Conservation (phyloP, 176 grass and related monocot genomes). For the Oryza australiensis region DNA sequence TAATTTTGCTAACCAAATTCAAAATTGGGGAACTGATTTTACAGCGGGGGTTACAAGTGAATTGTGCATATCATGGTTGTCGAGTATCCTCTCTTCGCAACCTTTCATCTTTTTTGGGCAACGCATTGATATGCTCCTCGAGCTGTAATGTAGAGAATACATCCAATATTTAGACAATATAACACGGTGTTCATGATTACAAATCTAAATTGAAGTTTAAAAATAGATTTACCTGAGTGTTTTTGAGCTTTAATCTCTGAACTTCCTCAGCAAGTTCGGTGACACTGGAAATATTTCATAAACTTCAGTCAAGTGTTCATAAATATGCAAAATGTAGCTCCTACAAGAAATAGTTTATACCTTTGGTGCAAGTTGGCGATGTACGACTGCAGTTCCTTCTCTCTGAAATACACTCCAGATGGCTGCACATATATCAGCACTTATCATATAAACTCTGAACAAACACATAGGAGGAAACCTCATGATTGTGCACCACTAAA, state of each 20-base stretch:
- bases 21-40: slow-evolving; percentile 57
- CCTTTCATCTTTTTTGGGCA: slow-evolving; percentile 58
- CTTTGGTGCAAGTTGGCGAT: slow-evolving; percentile 66
- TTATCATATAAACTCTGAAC: background rate
- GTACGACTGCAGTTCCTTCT: slow-evolving; percentile 75
- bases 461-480: background rate
- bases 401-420: slow-evolving; percentile 44
- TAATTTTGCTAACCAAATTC: slow-evolving; percentile 41
- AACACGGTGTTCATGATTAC: background rate
- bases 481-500: background rate
- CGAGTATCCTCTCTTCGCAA: slow-evolving; percentile 11
- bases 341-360: slow-evolving; percentile 35
- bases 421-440: slow-evolving; percentile 46
- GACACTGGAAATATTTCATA: slow-evolving; percentile 53
- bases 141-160: slow-evolving; percentile 47
- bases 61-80: slow-evolving; percentile 29
- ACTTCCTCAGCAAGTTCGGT: slow-evolving; percentile 67
- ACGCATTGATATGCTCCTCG: slow-evolving; percentile 66
- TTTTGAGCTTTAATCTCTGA: slow-evolving; percentile 60
- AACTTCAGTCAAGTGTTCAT: slow-evolving; percentile 20
- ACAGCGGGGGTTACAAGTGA: background rate
- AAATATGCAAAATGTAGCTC: background rate
- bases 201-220: background rate
- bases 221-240: slow-evolving; percentile 51
- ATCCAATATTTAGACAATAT: background rate